Base-by-base conservation (phyloP, 495 filamentous ascomycete species). In the Penicillium silybi region DNA sequence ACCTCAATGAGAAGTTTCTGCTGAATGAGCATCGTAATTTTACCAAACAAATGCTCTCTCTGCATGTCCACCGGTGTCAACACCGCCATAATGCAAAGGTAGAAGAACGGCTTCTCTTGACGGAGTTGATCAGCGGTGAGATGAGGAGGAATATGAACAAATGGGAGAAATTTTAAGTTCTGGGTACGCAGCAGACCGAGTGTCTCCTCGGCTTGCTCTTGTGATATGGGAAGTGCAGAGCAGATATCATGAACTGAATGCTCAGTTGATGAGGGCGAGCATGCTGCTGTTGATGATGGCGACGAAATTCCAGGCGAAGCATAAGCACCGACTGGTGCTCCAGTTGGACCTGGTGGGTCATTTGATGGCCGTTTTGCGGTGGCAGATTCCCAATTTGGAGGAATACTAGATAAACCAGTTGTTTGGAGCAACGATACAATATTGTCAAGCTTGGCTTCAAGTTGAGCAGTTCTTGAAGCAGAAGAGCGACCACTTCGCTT, bases 81-180 rank as follows among this genome's bases (percentile, higher is more conserved):
- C 1, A 78, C 66, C 5, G 72, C 68, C 69, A 82, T 79, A 25
- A 83, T 80, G 50, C 70, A 76, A 20, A 79, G 67, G 74, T 80
- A 81, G 22, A 83, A 48, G 37, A 83, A 78, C 0, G 81, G 80
- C 16, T 73, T 67, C 27, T 68, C 50, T 29, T 68, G 59, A 23
- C 66, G 73, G 9, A 85, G 69, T 48, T 71, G 62, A 4, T 71
- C 61, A 4, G 78, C 72, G 0, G 74, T 81, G 22, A 73, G 62
- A 50, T 67, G 53, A 3, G 65, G 54, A 0, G 73, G 72, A 4
- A 85, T 66, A 35, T 69, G 29, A 26, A 79, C 50, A 47, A 79
- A 79, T 2, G 78, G 73, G 16, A 80, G 64, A 40, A 66, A 59
- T 17, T 56, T 62, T 5, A 77, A 54, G 53, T 74, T 72, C n/a